phyloP scores from a whole-genome alignment of 768 basidiomycete species.

The Pisolithus marmoratus region DNA sequence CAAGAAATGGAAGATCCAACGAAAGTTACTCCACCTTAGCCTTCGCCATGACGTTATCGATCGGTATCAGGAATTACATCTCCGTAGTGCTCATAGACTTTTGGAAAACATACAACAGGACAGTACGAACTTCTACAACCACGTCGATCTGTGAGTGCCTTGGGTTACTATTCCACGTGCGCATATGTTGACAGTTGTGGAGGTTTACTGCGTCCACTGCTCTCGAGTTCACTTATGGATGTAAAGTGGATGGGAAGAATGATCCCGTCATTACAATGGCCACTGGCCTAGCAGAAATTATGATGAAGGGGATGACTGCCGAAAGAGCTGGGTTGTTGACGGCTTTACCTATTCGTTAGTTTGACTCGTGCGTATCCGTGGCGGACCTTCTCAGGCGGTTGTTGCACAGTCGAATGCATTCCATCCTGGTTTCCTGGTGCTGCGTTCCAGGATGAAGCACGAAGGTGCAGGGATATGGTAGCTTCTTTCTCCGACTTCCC shows the following conservation, averaged over 20 bases:
- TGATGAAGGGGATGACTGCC: conserved; percentile 12
- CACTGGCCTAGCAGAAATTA: conserved; percentile 10
- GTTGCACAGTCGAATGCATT: conserved; percentile 15
- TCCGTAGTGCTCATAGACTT: conserved; percentile 25
- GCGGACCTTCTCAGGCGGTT: background rate
- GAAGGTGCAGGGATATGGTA: background rate
- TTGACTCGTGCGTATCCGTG: background rate
- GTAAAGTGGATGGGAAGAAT: conserved; percentile 13
- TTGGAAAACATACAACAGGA: conserved; percentile 26
- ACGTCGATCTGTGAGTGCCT: conserved; percentile 18
- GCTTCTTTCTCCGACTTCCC: background rate
- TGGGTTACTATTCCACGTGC: background rate
- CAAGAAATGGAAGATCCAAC: conserved; percentile 11
- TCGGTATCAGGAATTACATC: conserved; percentile 31
- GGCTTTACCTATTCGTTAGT: conserved; percentile 25
- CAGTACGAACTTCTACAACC: conserved; percentile 12
- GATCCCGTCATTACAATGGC: conserved; percentile 19
- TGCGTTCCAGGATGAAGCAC: background rate
- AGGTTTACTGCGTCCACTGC: conserved; percentile 25
- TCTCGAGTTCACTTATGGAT: conserved; percentile 24
- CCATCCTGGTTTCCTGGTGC: conserved; percentile 20
- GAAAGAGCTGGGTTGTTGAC: conserved; percentile 18
- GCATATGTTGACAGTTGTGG: background rate
- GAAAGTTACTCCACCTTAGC: conserved; percentile 8
- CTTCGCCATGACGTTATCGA: conserved; percentile 1